phyloP scores from a whole-genome alignment of 306 rosid species.

The Vigna reflexopilosa region DNA sequence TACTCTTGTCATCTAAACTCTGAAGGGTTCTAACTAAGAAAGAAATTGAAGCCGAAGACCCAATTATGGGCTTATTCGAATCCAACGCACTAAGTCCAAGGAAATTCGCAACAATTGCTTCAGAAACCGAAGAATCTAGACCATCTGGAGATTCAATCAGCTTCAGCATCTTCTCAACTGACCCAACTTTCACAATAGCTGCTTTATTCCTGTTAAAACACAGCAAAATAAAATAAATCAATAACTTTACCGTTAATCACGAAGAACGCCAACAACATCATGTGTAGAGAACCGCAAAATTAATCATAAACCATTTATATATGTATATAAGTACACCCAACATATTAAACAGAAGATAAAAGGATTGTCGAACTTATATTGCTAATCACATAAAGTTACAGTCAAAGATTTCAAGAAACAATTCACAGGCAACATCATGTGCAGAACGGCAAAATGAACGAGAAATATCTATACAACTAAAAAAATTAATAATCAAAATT shows the following conservation, averaged over 20 bases:
- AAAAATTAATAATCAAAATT: neutral
- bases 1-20: constrained; percentile 51
- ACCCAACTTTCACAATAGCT: constrained; percentile 92
- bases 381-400: neutral
- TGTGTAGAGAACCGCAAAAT: neutral
- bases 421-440: constrained; percentile 4
- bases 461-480: neutral
- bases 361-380: neutral
- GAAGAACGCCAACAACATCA: neutral
- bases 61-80: constrained; percentile 82
- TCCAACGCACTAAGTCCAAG: constrained; percentile 95
- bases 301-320: neutral
- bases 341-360: neutral
- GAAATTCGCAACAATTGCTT: constrained; percentile 90
- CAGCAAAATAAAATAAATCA: neutral
- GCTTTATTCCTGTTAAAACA: constrained; percentile 77
- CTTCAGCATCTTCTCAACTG: constrained; percentile 86
- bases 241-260: neutral
- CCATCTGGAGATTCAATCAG: constrained; percentile 66
- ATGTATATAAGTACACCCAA: neutral
- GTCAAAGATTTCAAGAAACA: neutral
- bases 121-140: constrained; percentile 64
- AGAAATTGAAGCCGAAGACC: constrained; percentile 83
- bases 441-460: neutral
- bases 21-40: constrained; percentile 72